Conservation (phyloP, 163 green algal genomes). For the Scenedesmus sp. region DNA sequence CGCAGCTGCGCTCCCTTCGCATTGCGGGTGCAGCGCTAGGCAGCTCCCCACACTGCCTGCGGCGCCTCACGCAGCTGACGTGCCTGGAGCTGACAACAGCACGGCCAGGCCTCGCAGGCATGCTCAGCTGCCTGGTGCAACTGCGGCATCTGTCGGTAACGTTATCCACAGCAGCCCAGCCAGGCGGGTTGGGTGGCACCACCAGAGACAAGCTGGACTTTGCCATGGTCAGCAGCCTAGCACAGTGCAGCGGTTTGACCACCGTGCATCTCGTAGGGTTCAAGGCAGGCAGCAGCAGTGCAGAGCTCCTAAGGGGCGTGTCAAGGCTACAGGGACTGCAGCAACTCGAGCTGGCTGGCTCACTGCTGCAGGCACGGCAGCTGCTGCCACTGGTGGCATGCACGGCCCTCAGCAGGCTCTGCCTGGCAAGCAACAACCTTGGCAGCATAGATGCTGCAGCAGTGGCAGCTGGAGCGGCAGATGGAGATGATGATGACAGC, state of each 20-base stretch:
- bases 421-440: neutral
- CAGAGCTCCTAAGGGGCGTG: neutral
- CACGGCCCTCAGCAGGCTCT: neutral
- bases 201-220: neutral
- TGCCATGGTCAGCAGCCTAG: neutral
- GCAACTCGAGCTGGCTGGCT: neutral
- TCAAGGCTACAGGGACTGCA: neutral
- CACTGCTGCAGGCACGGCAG: neutral
- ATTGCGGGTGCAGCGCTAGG: neutral
- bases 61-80: neutral
- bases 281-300: neutral
- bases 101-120: neutral
- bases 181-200: no score
- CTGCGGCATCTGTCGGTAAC: neutral
- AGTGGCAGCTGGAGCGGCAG: neutral
- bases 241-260: neutral
- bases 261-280: neutral
- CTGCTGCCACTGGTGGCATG: neutral
- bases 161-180: neutral
- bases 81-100: neutral
- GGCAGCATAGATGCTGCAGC: neutral
- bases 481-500: neutral
- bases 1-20: neutral
- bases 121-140: neutral
- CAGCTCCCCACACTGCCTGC: neutral